These are phyloP conservation scores for Biscogniauxia marginata DNA, from an alignment of 2,329 filamentous ascomycete species.

Conservation along the genomic window DNA sequence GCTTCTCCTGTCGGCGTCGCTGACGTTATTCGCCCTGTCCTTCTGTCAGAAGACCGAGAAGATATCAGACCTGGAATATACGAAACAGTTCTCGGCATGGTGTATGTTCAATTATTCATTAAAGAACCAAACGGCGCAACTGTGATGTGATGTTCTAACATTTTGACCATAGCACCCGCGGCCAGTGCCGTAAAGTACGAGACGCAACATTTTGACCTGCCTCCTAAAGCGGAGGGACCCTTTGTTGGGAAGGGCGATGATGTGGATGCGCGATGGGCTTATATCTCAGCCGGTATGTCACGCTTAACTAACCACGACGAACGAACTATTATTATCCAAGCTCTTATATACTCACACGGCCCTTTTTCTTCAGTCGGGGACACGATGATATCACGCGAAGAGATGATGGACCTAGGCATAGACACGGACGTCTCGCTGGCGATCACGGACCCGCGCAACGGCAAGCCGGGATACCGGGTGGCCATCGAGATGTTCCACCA, in stretches of 20 bases:
- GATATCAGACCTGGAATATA: slow-evolving; percentile 34
- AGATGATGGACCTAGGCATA: slow-evolving; percentile 51
- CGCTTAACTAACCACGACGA: neutral
- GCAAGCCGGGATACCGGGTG: slow-evolving; percentile 57
- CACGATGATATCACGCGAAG: slow-evolving; percentile 55
- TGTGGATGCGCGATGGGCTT: slow-evolving; percentile 58
- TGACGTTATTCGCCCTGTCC: slow-evolving; percentile 41
- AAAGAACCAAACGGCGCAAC: neutral
- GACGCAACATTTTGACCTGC: slow-evolving; percentile 48
- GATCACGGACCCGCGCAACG: slow-evolving; percentile 54
- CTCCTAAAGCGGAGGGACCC: slow-evolving; percentile 44
- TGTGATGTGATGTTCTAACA: slow-evolving; percentile 6
- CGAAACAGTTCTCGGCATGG: slow-evolving; percentile 44
- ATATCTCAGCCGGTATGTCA: slow-evolving; percentile 26
- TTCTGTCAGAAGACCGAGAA: slow-evolving; percentile 38
- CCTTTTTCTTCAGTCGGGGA: slow-evolving; percentile 54
- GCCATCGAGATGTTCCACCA: slow-evolving; percentile 59
- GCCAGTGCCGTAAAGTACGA: slow-evolving; percentile 48
- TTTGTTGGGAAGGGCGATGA: slow-evolving; percentile 56
- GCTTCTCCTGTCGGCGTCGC: slow-evolving; percentile 38
- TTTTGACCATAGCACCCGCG: slow-evolving; percentile 42
- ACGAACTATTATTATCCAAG: neutral
- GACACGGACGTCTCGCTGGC: slow-evolving; percentile 52
- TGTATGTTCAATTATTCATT: slow-evolving; percentile 44
- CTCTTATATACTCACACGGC: neutral